These are phyloP conservation scores for Trichophyton verrucosum DNA, from an alignment of 2,329 filamentous ascomycete genomes.

Conservation along the genomic window DNA sequence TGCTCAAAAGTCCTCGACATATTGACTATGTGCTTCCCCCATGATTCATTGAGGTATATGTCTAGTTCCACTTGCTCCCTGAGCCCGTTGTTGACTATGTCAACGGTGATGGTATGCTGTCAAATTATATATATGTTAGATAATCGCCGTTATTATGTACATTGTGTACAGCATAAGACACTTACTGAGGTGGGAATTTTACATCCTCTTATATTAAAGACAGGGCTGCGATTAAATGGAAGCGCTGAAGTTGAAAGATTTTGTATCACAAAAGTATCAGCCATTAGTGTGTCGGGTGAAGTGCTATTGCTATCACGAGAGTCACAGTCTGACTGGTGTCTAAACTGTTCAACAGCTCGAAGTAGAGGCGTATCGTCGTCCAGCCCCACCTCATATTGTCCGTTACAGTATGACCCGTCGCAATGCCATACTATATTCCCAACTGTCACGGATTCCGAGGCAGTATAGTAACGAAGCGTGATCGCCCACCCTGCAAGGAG, in stretches of 20 bases:
- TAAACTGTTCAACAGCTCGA: not conserved
- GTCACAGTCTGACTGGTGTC: not conserved
- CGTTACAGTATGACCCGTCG: not conserved
- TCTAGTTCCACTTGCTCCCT: not conserved
- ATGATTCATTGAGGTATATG: not conserved
- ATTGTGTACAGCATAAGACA: not conserved
- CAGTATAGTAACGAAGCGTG: not conserved
- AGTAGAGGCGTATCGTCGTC: not conserved
- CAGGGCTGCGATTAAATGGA: not conserved
- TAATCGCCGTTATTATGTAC: not conserved
- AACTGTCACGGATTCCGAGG: not conserved
- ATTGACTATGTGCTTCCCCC: not conserved
- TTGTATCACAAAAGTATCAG: conserved; percentile 1
- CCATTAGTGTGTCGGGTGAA: not conserved
- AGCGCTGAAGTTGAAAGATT: not conserved
- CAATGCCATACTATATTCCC: not conserved
- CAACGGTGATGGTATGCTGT: not conserved
- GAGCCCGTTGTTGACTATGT: not conserved
- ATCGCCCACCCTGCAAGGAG: conserved; percentile 1
- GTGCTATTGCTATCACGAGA: not conserved
- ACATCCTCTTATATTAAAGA: not conserved
- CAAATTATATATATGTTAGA: not conserved
- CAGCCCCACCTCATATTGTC: not conserved
- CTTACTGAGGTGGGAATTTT: not conserved
- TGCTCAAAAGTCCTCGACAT: conserved; percentile 3